Base-by-base conservation (phyloP, 208 protist species). In the Jaenimonas drosophilae region DNA sequence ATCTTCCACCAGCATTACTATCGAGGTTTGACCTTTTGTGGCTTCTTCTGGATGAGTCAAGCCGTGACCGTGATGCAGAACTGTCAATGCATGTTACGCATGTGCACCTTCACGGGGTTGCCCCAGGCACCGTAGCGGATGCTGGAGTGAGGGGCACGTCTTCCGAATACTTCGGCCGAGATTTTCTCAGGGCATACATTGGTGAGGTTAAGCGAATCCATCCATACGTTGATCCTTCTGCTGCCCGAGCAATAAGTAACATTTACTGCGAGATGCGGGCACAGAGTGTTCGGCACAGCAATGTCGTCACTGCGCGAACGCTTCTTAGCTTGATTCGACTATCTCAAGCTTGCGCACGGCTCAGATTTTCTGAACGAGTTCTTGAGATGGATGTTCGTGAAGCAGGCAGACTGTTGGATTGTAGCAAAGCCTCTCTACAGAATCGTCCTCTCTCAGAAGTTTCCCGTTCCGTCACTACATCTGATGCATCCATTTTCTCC, bases 11-110 rank as follows among this genome's bases (percentile, higher is more conserved):
- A 20, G 92, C 98, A 4, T 73, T 99, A 11, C 71, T 99, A 16
- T 99, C 97, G 4, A 86, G 98, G 54, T 99, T 99, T 55, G 97
- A 99, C 61, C 45, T 99, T 12, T 63, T 91, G 16, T 97, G 92
- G 76, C 64, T 96, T 20, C 47, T 96, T 29, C 65, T 94, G 19
- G 91, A 96, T 59, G 76, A 91, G 47, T 78, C 72, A 16, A 87
- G 76, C 53, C 70, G 81, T 4, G 91, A 96, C 27, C 41, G 51
- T 12, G 98, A 99, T 76, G 48, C 65, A n/a, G 55, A 85, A 32
- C 75, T 99, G 11, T 97, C 97, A 12, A 70, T 96, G 67, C 95
- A 97, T 55, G 84, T 97, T 31, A 93, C 86, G 9, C 62, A 82
- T 33, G 83, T 96, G 28, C 88, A 96, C 54, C 49, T 88, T 12